Evolutionary conservation across 306 rosid genomes (phyloP).

Genomic region (Purshia tridentata): DNA sequence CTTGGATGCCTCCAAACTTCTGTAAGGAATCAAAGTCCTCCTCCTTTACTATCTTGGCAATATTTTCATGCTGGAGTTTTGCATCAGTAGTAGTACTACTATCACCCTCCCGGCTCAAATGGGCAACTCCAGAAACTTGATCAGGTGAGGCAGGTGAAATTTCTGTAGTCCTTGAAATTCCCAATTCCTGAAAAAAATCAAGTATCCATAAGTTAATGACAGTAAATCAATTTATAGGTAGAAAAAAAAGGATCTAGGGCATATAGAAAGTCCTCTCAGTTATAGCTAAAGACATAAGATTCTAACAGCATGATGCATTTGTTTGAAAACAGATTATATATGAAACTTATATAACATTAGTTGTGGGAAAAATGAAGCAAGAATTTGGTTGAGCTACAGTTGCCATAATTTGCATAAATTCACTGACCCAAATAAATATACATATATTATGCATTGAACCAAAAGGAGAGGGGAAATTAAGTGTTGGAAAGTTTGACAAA

Average conservation of each 20-base stretch:
- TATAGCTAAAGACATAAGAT: too few species aligned
- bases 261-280: neutral
- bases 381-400: too few species aligned
- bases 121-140: neutral
- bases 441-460: too few species aligned
- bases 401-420: too few species aligned
- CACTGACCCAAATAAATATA: too few species aligned
- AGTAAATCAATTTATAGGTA: neutral
- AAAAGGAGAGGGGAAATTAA: too few species aligned
- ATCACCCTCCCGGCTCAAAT: neutral
- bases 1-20: constrained; percentile 17
- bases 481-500: too few species aligned
- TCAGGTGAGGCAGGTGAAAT: neutral
- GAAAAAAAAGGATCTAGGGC: neutral
- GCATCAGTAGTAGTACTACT: neutral
- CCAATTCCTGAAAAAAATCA: neutral
- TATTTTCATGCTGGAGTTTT: constrained; percentile 11
- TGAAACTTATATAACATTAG: too few species aligned
- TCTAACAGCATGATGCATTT: too few species aligned
- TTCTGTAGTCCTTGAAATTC: neutral
- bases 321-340: too few species aligned
- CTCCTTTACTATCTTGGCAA: neutral
- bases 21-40: constrained; percentile 7
- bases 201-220: neutral
- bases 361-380: too few species aligned